A percentile compares a stretch with the other conserved stretches of the same genome.
These are phyloP conservation scores for Starmera stellimalicola DNA, from an alignment of 1,139 yeast genomes.

Conservation along the genomic window DNA sequence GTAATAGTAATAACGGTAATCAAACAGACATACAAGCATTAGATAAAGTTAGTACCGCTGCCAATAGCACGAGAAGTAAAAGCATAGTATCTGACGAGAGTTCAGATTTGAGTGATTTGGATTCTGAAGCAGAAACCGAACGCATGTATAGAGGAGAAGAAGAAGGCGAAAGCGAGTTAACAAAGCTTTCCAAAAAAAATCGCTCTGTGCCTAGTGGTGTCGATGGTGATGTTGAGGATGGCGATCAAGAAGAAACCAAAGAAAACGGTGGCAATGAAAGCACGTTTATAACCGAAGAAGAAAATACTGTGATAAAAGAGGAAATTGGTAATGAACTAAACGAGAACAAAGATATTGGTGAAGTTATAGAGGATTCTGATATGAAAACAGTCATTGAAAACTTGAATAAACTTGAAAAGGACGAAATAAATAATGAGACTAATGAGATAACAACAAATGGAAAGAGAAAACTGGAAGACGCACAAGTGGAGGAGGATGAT, in stretches of 20 bases:
- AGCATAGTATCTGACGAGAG: conserved; percentile 19
- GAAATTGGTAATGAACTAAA: conserved; percentile 13
- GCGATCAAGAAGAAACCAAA: neutral
- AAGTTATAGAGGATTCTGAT: neutral
- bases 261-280: conserved; percentile 4
- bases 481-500: conserved; percentile 1
- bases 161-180: conserved; percentile 31
- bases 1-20: neutral
- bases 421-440: conserved; percentile 1
- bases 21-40: neutral
- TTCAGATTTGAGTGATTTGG: conserved; percentile 53
- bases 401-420: conserved; percentile 2
- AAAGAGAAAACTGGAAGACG: conserved; percentile 3
- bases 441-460: neutral
- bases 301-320: conserved; percentile 11
- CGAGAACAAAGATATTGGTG: conserved; percentile 6
- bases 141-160: conserved; percentile 46
- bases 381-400: conserved; percentile 2
- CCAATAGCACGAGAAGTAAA: conserved; percentile 2
- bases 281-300: conserved; percentile 4
- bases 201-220: too few relatives aligned
- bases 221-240: conserved; percentile 1
- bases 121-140: conserved; percentile 77
- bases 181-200: conserved; percentile 24
- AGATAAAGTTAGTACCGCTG: neutral